A percentile compares a stretch with the other conserved stretches of the same genome.
Evolutionary conservation across 73 alveolate genomes (phyloP).

Genomic region (Paramecium biaurelia): DNA sequence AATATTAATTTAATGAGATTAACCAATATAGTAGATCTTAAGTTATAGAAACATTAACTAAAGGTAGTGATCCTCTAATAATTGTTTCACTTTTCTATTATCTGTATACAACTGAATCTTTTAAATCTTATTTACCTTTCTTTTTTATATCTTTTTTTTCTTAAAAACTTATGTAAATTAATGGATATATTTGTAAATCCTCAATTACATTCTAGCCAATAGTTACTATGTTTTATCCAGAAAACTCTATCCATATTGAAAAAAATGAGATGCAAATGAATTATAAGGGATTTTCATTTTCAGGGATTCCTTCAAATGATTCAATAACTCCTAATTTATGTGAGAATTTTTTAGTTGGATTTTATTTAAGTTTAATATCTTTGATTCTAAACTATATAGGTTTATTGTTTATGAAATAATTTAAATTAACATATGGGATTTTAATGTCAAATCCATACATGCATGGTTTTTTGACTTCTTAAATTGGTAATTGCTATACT

Average conservation of each 20-base stretch:
- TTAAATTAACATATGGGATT: background rate
- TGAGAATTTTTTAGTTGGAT: background rate
- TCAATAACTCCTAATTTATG: background rate
- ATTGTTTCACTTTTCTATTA: background rate
- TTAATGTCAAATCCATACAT: background rate
- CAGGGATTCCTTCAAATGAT: background rate
- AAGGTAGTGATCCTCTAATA: constrained; percentile 5
- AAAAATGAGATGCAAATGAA: background rate
- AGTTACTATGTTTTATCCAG: background rate
- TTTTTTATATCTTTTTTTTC: background rate
- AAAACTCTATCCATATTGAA: constrained; percentile 35
- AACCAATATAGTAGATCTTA: background rate
- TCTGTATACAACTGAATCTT: background rate
- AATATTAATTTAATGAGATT: background rate
- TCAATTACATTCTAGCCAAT: background rate
- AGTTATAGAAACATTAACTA: background rate
- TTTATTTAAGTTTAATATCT: background rate
- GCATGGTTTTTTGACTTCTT: background rate
- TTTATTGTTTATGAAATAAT: background rate
- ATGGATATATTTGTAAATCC: background rate
- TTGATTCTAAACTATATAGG: background rate
- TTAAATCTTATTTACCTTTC: background rate
- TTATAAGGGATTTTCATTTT: background rate
- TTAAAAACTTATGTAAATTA: background rate
- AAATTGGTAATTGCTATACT: background rate